Evolutionary conservation across 768 basidiomycete genomes (phyloP).

Genomic region (Trametes meyenii): DNA sequence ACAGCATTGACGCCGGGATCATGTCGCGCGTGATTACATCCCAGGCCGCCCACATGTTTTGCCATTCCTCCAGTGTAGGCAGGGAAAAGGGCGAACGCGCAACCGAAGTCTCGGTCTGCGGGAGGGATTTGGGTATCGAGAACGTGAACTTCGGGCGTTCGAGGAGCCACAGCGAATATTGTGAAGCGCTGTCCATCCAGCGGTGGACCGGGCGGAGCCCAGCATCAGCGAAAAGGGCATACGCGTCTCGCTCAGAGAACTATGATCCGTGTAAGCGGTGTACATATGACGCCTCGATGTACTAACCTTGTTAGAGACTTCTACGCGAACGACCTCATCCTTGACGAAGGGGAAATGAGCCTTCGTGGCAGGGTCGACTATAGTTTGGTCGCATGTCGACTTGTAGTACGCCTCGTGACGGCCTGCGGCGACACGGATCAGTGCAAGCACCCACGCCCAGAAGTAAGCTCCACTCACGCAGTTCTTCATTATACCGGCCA

Average conservation of each 20-base stretch:
- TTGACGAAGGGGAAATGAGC: conserved; percentile 56
- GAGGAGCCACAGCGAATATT: conserved; percentile 88
- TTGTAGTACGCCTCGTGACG: conserved; percentile 85
- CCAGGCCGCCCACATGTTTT: conserved; percentile 85
- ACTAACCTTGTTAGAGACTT: conserved; percentile 83
- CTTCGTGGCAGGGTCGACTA: conserved; percentile 52
- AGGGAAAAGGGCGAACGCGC: conserved; percentile 54
- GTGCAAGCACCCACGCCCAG: not conserved
- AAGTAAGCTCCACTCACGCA: conserved; percentile 39
- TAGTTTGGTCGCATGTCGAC: conserved; percentile 60
- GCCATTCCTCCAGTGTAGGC: conserved; percentile 81
- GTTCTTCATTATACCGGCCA: conserved; percentile 56
- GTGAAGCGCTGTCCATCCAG: conserved; percentile 74
- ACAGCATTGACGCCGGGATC: conserved; percentile 86
- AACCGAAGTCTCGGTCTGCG: conserved; percentile 3
- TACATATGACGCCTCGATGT: not conserved
- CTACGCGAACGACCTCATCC: conserved; percentile 82
- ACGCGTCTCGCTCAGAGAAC: conserved; percentile 79
- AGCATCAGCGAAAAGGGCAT: conserved; percentile 68
- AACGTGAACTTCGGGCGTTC: conserved; percentile 86
- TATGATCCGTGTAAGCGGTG: conserved; percentile 33
- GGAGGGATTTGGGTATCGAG: conserved; percentile 54
- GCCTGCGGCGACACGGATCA: conserved; percentile 45
- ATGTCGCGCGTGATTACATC: conserved; percentile 81
- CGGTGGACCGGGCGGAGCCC: conserved; percentile 84